Evolutionary conservation across 208 protist species (phyloP).

Genomic region (Leishmania mexicana): DNA sequence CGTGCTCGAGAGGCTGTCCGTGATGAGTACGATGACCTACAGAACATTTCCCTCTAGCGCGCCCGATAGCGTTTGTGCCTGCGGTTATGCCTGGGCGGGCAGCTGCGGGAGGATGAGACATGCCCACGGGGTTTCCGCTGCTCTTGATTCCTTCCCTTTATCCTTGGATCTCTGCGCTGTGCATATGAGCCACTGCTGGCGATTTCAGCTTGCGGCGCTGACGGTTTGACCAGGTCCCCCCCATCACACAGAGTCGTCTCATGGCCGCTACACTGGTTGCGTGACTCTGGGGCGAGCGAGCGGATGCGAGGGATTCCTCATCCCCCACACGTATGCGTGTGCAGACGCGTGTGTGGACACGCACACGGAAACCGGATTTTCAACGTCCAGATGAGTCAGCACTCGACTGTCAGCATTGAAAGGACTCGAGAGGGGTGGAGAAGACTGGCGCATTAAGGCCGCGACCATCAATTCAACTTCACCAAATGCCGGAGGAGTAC

Average conservation of each 20-base stretch:
- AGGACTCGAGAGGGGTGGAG: neutral
- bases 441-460: neutral
- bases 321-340: neutral
- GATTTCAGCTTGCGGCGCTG: neutral
- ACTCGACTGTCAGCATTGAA: neutral
- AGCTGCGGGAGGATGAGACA: neutral
- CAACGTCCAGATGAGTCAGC: neutral
- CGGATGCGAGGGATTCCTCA: neutral
- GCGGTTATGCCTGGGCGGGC: neutral
- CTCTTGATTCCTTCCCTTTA: neutral
- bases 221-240: neutral
- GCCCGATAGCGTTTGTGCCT: neutral
- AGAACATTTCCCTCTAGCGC: constrained; percentile 39
- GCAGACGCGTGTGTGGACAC: neutral
- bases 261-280: neutral
- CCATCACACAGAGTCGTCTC: neutral
- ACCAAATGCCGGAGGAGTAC: neutral
- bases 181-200: neutral
- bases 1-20: constrained; percentile 34
- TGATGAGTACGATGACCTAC: constrained; percentile 84
- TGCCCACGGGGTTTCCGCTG: neutral
- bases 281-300: neutral
- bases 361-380: neutral
- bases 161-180: neutral
- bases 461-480: neutral